phyloP scores from a whole-genome alignment of 345 rosid genomes.

The Capsella bursapastoris region DNA sequence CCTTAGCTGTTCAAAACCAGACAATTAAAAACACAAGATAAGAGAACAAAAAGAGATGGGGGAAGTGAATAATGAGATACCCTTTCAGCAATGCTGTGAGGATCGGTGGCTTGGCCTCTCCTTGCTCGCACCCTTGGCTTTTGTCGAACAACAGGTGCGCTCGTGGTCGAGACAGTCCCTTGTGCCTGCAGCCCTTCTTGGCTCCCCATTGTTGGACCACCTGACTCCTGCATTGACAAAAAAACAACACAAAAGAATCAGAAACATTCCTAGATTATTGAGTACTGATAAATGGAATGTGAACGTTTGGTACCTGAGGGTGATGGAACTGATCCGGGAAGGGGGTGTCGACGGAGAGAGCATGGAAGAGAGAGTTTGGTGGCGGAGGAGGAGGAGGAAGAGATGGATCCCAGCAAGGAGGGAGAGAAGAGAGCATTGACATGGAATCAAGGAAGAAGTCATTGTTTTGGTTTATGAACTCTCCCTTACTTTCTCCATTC shows the following conservation, averaged over 20 bases:
- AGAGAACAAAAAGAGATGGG: neutral
- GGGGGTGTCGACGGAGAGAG: constrained; percentile 52
- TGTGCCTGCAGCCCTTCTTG: constrained; percentile 50
- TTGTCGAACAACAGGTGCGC: constrained; percentile 61
- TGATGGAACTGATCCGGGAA: constrained; percentile 73
- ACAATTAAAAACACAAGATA: constrained; percentile 18
- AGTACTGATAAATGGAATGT: neutral
- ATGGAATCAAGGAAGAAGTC: constrained; percentile 87
- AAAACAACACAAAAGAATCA: constrained; percentile 11
- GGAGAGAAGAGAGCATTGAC: constrained; percentile 79
- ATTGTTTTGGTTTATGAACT: constrained; percentile 45
- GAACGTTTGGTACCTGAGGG: constrained; percentile 47
- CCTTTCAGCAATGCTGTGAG: constrained; percentile 97
- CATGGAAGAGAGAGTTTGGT: constrained; percentile 49
- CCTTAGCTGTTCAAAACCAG: constrained; percentile 61
- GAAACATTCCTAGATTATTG: neutral
- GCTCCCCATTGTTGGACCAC: constrained; percentile 48
- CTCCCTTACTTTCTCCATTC: constrained; percentile 45
- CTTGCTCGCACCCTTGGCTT: constrained; percentile 89
- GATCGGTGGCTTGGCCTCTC: constrained; percentile 99
- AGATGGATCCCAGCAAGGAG: constrained; percentile 54
- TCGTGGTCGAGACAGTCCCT: constrained; percentile 62
- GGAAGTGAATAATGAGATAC: constrained; percentile 44
- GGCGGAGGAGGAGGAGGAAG: constrained; percentile 51
- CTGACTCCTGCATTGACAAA: constrained; percentile 44